Percentiles rank a stretch among this genome's conserved stretches.
Conservation (phyloP, 2,329 filamentous ascomycete genomes). For the Penicillium sclerotigenum region DNA sequence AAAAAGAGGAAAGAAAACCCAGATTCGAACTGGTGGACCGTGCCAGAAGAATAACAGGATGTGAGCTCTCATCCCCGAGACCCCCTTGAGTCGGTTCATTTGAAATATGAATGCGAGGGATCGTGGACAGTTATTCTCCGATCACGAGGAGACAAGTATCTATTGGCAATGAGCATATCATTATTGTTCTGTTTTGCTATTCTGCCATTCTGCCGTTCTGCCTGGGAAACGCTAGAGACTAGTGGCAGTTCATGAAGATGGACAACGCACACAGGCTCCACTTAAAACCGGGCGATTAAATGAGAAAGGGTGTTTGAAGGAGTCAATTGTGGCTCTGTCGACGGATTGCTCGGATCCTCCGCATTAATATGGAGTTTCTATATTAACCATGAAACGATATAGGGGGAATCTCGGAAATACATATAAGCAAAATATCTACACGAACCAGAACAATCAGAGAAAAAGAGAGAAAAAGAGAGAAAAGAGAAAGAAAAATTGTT, state of each 20-base stretch:
- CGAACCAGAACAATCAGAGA: neutral
- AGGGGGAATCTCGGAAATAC: too few species aligned
- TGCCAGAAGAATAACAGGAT: conserved; percentile 4
- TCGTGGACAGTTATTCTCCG: conserved; percentile 23
- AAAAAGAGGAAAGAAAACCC: neutral
- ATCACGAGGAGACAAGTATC: conserved; percentile 12
- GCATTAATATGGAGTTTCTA: neutral
- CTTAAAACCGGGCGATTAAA: neutral
- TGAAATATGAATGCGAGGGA: conserved; percentile 19
- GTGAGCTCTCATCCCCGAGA: conserved; percentile 15
- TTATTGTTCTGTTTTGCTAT: neutral
- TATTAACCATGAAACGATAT: too few species aligned
- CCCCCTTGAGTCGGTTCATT: conserved; percentile 12
- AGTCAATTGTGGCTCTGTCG: neutral
- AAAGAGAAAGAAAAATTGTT: neutral
- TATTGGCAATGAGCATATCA: conserved; percentile 2
- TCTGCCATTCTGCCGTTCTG: neutral
- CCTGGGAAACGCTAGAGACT: neutral
- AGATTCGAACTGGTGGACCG: conserved; percentile 18
- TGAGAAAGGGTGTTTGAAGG: neutral
- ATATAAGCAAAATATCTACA: neutral
- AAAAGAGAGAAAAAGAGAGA: too few species aligned
- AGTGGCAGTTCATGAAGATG: neutral
- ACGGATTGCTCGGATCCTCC: neutral
- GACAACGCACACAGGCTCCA: conserved; percentile 9